Evolutionary conservation across 2,329 filamentous ascomycete species (phyloP).

Genomic region (Penicillium concentricum): DNA sequence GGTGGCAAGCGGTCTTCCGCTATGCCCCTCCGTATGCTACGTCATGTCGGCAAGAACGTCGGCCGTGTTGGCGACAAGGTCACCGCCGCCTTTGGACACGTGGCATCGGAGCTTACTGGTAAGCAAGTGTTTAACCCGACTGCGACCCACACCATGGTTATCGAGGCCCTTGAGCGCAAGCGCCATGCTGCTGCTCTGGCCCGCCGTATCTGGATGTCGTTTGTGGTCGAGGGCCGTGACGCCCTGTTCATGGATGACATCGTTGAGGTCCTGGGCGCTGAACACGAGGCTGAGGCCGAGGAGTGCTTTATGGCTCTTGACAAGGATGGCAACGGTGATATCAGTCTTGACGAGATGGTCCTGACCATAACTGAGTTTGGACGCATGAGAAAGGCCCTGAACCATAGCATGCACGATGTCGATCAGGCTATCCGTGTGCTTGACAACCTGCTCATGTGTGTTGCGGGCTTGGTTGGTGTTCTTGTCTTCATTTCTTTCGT

Average conservation of each 20-base stretch:
- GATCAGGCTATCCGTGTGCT: conserved; percentile 90
- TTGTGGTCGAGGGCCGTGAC: conserved; percentile 86
- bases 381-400: conserved; percentile 82
- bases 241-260: conserved; percentile 78
- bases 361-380: conserved; percentile 81
- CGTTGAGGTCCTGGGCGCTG: conserved; percentile 77
- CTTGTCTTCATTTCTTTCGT: conserved; percentile 91
- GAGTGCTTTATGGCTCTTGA: conserved; percentile 82
- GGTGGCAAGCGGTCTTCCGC: conserved; percentile 57
- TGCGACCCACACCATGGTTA: conserved; percentile 82
- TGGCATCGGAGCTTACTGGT: conserved; percentile 91
- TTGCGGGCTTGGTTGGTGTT: conserved; percentile 76
- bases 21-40: conserved; percentile 76
- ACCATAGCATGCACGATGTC: conserved; percentile 94
- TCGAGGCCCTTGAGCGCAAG: conserved; percentile 83
- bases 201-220: conserved; percentile 97
- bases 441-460: conserved; percentile 77
- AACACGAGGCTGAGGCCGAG: conserved; percentile 73
- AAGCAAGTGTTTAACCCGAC: conserved; percentile 94
- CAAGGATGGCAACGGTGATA: conserved; percentile 85
- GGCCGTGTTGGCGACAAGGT: conserved; percentile 88
- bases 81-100: conserved; percentile 86
- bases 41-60: conserved; percentile 69
- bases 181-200: conserved; percentile 86
- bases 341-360: conserved; percentile 93